phyloP scores from a whole-genome alignment of 179 eudicot genomes.

The Nepenthes alata region DNA sequence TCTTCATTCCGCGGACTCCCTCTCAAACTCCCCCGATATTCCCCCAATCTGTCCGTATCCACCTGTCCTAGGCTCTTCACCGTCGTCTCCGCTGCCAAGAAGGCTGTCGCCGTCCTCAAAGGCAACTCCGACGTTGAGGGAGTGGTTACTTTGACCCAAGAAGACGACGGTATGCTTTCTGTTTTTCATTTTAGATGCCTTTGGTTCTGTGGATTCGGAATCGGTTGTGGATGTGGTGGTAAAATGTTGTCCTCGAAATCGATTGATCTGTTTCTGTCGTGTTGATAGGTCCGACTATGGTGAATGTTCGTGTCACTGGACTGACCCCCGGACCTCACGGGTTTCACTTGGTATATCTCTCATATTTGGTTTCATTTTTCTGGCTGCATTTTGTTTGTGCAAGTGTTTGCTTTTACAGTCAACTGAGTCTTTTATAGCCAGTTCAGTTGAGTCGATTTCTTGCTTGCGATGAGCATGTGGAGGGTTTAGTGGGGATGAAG shows the following conservation, averaged over 20 bases:
- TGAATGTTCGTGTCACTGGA: slow-evolving; percentile 58
- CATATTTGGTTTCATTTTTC: not conserved
- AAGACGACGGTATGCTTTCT: slow-evolving; percentile 39
- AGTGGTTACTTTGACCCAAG: slow-evolving; percentile 72
- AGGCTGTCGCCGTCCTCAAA: slow-evolving; percentile 83
- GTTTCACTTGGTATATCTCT: slow-evolving; percentile 48
- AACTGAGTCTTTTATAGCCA: not conserved
- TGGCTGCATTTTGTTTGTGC: slow-evolving; percentile 1
- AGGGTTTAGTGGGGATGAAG: too few relatives aligned
- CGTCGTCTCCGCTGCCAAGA: slow-evolving; percentile 64
- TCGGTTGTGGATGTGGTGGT: not conserved
- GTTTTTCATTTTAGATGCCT: not conserved
- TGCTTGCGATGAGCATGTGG: not conserved
- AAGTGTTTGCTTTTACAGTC: not conserved
- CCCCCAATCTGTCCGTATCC: slow-evolving; percentile 22
- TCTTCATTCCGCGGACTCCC: slow-evolving; percentile 36
- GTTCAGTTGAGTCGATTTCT: not conserved
- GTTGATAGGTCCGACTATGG: slow-evolving; percentile 67
- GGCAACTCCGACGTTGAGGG: slow-evolving; percentile 74
- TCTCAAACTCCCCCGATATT: slow-evolving; percentile 21
- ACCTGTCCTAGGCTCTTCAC: slow-evolving; percentile 32
- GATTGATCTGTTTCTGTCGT: not conserved
- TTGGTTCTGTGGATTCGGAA: not conserved
- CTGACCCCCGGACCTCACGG: slow-evolving; percentile 79
- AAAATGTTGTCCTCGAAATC: not conserved